Conservation (phyloP, 2,329 filamentous ascomycete species). For the Colletotrichum sansevieriae region DNA sequence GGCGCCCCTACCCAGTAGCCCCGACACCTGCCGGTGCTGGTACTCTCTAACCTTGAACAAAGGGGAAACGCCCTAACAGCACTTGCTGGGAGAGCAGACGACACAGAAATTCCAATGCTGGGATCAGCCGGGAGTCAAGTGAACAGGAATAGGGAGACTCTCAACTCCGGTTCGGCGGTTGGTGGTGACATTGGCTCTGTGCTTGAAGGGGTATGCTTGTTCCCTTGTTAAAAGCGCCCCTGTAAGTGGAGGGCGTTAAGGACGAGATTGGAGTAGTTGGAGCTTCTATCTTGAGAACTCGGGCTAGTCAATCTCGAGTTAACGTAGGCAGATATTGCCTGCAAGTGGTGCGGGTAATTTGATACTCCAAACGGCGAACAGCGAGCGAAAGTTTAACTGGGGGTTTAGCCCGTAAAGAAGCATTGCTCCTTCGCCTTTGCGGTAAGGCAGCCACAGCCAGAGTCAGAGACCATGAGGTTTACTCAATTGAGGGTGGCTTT, state of each 20-base stretch:
- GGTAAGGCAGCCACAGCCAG: neutral
- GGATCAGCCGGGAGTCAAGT: neutral
- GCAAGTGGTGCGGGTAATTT: conserved; percentile 22
- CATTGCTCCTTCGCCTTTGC: conserved; percentile 9
- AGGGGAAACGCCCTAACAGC: conserved; percentile 19
- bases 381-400: conserved; percentile 11
- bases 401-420: neutral
- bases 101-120: neutral
- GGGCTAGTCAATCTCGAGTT: conserved; percentile 28
- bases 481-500: neutral
- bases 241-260: conserved; percentile 19
- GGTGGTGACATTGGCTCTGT: conserved; percentile 17
- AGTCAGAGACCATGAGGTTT: too few species aligned
- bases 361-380: conserved; percentile 19
- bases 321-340: neutral
- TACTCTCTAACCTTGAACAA: conserved; percentile 11
- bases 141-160: neutral
- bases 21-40: conserved; percentile 32
- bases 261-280: conserved; percentile 29
- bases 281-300: conserved; percentile 38
- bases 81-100: neutral
- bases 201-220: conserved; percentile 32
- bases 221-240: conserved; percentile 30
- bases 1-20: neutral
- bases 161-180: conserved; percentile 15